Evolutionary conservation across 768 basidiomycete species (phyloP).

Genomic region (Lactarius hatsudake): DNA sequence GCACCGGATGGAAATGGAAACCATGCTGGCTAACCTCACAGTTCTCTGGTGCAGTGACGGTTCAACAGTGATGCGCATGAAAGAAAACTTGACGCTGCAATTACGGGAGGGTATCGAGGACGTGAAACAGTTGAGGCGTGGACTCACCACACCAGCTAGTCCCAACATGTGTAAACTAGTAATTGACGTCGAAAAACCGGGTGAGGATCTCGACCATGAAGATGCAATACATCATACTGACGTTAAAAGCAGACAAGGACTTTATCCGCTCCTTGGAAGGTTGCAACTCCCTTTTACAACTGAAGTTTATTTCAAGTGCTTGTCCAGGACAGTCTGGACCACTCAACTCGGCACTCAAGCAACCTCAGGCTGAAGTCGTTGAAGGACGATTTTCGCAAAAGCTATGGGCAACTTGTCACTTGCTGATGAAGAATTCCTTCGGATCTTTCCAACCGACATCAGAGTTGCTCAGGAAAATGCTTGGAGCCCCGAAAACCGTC

Average conservation of each 20-base stretch:
- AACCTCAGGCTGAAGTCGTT: not conserved
- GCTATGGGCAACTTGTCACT: not conserved
- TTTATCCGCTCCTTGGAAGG: not conserved
- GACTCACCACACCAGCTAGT: not conserved
- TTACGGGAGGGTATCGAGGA: no score
- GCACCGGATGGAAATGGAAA: no score
- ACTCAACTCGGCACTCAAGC: not conserved
- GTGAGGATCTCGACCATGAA: not conserved
- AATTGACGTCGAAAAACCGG: not conserved
- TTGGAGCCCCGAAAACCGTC: no score
- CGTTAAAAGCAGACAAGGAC: not conserved
- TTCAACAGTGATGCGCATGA: no score
- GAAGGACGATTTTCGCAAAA: not conserved
- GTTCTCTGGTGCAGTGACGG: no score
- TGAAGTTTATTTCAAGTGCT: constrained; percentile 7
- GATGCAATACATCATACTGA: not conserved
- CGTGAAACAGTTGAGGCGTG: no score
- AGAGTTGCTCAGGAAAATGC: no score
- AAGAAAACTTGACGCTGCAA: no score
- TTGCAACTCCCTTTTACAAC: not conserved
- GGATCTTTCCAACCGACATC: not conserved
- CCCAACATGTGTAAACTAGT: not conserved
- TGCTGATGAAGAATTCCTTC: not conserved
- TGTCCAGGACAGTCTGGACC: not conserved
- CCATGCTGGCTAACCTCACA: no score